Conservation (phyloP, 2,329 filamentous ascomycete species). For the Penicillium frequentans region DNA sequence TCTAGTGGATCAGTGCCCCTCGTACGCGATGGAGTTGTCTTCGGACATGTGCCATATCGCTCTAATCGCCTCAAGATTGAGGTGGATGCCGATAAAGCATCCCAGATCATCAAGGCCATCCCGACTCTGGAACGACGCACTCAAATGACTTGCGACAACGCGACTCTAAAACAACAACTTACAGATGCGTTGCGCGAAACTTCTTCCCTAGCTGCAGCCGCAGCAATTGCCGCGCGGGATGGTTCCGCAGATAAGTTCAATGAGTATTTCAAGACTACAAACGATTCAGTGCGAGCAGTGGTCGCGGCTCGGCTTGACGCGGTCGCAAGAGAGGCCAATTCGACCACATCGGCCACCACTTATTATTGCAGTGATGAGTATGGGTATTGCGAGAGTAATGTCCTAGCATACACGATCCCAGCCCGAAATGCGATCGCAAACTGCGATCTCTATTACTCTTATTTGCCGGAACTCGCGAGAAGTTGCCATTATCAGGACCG, state of each 20-base stretch:
- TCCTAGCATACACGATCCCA: constrained; percentile 64
- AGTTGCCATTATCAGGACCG: constrained; percentile 66
- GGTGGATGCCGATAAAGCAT: constrained; percentile 58
- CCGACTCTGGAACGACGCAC: constrained; percentile 45
- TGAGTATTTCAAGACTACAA: constrained; percentile 64
- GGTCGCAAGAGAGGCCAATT: constrained; percentile 58
- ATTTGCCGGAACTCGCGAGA: constrained; percentile 50
- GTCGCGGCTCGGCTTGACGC: constrained; percentile 55
- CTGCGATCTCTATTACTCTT: constrained; percentile 58
- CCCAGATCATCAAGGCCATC: constrained; percentile 51
- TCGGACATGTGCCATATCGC: constrained; percentile 56
- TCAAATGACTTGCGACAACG: constrained; percentile 57
- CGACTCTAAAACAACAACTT: constrained; percentile 47
- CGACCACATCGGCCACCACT: constrained; percentile 47
- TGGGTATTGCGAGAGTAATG: constrained; percentile 50
- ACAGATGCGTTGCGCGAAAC: constrained; percentile 57
- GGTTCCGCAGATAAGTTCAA: constrained; percentile 35
- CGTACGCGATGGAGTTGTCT: constrained; percentile 53
- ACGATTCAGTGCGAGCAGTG: constrained; percentile 44
- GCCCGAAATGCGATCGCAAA: constrained; percentile 58
- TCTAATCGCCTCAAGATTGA: constrained; percentile 60
- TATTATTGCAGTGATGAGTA: constrained; percentile 63
- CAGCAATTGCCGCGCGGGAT: constrained; percentile 53
- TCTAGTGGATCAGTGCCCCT: constrained; percentile 59
- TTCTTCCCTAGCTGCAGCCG: constrained; percentile 44